These are phyloP conservation scores for Mycotypha africana DNA, from an alignment of 371 early-diverging fungal genomes.

Conservation along the genomic window DNA sequence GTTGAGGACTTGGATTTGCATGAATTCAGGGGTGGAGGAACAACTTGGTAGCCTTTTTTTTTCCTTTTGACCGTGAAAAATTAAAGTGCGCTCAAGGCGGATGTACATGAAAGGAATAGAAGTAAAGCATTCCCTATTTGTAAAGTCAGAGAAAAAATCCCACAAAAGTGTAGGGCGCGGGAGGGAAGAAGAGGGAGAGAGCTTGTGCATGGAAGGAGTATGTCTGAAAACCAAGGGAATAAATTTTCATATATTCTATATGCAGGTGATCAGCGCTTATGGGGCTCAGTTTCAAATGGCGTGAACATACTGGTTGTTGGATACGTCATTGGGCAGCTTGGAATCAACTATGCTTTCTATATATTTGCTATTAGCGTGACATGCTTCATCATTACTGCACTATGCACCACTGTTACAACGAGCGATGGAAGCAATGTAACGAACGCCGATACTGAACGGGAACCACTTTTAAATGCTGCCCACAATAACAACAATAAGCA, in stretches of 20 bases:
- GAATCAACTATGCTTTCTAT: slow-evolving; percentile 33
- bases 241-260: too few species aligned
- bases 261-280: slow-evolving; percentile 38
- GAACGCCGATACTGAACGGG: not conserved
- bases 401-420: slow-evolving; percentile 5
- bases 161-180: too few species aligned
- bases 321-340: slow-evolving; percentile 19
- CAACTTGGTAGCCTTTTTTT: too few species aligned
- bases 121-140: too few species aligned
- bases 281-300: slow-evolving; percentile 42
- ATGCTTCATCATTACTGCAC: slow-evolving; percentile 8
- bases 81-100: too few species aligned
- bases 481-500: slow-evolving; percentile 2
- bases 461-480: slow-evolving; percentile 4
- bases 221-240: too few species aligned
- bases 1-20: not conserved
- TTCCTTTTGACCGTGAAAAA: too few species aligned
- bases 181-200: too few species aligned
- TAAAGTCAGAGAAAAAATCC: too few species aligned
- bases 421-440: not conserved
- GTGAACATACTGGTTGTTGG: slow-evolving; percentile 30
- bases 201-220: not conserved
- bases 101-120: too few species aligned
- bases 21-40: too few species aligned
- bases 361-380: slow-evolving; percentile 31